A percentile compares a stretch with the other conserved stretches of the same genome.
Conservation (phyloP, 2,329 filamentous ascomycete genomes). For the Seiridium unicorne region DNA sequence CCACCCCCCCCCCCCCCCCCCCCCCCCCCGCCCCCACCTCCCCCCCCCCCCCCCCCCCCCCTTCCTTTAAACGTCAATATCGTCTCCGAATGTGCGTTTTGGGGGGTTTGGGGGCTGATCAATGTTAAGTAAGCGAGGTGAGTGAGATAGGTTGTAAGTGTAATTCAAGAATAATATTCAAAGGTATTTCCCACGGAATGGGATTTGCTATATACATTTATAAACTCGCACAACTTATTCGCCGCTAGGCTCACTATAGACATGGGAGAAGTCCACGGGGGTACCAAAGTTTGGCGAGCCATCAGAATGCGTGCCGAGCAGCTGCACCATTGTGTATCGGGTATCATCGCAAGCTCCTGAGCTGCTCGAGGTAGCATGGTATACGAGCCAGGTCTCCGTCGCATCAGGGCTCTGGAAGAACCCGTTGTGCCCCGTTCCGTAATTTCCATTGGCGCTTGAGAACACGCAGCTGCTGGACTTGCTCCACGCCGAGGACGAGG, state of each 20-base stretch:
- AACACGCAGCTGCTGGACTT: slow-evolving; percentile 51
- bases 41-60: too few species aligned
- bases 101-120: too few species aligned
- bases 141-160: too few species aligned
- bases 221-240: neutral
- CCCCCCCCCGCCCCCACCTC: too few species aligned
- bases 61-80: too few species aligned
- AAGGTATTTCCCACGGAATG: too few species aligned
- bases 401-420: slow-evolving; percentile 58
- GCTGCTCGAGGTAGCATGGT: slow-evolving; percentile 50
- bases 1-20: too few species aligned
- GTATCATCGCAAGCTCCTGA: slow-evolving; percentile 51
- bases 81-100: too few species aligned
- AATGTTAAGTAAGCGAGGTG: too few species aligned
- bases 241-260: slow-evolving; percentile 4
- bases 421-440: slow-evolving; percentile 55
- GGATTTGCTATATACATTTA: neutral
- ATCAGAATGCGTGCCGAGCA: slow-evolving; percentile 47
- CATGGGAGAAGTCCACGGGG: slow-evolving; percentile 15
- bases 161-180: too few species aligned
- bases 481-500: slow-evolving; percentile 41
- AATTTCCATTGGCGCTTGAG: slow-evolving; percentile 53
- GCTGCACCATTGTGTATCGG: slow-evolving; percentile 53
- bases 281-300: slow-evolving; percentile 52
- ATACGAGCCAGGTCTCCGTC: slow-evolving; percentile 53